These are phyloP conservation scores for Symbiodinium natans DNA, from an alignment of 73 alveolate species.

Conservation along the genomic window DNA sequence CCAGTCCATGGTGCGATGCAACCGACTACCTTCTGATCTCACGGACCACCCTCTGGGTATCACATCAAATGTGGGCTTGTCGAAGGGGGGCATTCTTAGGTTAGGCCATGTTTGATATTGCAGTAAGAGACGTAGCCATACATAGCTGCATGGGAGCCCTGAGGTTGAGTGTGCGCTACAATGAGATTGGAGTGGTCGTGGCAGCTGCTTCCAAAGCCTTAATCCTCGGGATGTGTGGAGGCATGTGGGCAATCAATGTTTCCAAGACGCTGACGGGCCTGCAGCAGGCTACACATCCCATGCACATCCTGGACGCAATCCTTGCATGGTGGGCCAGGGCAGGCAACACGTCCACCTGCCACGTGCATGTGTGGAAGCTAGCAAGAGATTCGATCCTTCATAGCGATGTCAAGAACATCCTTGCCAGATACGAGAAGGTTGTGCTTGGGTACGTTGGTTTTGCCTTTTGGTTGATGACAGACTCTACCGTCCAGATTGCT, in stretches of 20 bases:
- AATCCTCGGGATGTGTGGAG: neutral
- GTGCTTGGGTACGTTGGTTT: neutral
- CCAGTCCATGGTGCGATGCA: conserved; percentile 5
- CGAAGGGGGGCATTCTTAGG: too few species aligned
- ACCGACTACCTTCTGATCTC: neutral
- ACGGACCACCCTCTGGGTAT: neutral
- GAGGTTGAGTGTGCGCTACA: neutral
- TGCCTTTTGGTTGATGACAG: too few species aligned
- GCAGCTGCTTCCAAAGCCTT: neutral
- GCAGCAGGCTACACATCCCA: neutral
- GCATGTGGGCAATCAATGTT: neutral
- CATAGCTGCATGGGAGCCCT: too few species aligned
- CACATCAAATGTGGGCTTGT: neutral
- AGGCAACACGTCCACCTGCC: neutral
- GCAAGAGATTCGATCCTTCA: neutral
- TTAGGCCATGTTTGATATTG: too few species aligned
- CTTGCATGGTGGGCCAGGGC: conserved; percentile 6
- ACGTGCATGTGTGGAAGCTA: neutral
- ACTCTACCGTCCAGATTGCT: too few species aligned
- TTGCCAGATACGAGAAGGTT: neutral
- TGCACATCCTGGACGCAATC: neutral
- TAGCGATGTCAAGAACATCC: conserved; percentile 17
- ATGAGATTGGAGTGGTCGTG: neutral
- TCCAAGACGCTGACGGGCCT: neutral
- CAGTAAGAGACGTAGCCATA: too few species aligned